phyloP scores from a whole-genome alignment of 371 early-diverging fungal genomes.

The Mucor indicus region DNA sequence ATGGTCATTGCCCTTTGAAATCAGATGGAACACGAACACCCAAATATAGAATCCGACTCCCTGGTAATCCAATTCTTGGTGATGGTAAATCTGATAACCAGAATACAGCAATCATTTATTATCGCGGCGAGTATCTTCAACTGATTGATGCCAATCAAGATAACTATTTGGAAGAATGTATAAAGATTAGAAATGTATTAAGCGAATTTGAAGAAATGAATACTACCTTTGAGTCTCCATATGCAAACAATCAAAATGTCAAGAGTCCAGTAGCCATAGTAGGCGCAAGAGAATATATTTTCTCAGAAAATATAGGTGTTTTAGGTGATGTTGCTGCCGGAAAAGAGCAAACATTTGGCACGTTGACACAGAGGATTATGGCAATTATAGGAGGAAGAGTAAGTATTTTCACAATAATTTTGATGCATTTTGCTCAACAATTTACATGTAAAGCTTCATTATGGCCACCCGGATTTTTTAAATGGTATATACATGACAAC shows the following conservation, averaged over 20 bases:
- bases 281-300: slow-evolving; percentile 90
- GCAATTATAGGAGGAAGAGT: slow-evolving; percentile 79
- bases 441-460: slow-evolving; percentile 55
- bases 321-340: slow-evolving; percentile 90
- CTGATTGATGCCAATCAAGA: slow-evolving; percentile 92
- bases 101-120: slow-evolving; percentile 79
- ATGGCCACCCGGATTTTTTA: slow-evolving; percentile 92
- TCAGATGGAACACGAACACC: slow-evolving; percentile 67
- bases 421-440: no score
- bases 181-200: slow-evolving; percentile 84
- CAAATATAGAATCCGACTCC: slow-evolving; percentile 74
- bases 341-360: slow-evolving; percentile 89
- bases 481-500: slow-evolving; percentile 89
- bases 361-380: slow-evolving; percentile 84
- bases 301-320: slow-evolving; percentile 85
- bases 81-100: slow-evolving; percentile 94
- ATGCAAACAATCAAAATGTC: slow-evolving; percentile 40
- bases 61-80: slow-evolving; percentile 91
- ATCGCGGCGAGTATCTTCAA: slow-evolving; percentile 84
- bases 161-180: slow-evolving; percentile 84
- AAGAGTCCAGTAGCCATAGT: slow-evolving; percentile 85
- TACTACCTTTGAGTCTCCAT: slow-evolving; percentile 57
- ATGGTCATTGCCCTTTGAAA: slow-evolving; percentile 65
- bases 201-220: slow-evolving; percentile 81
- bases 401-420: not conserved